These are phyloP conservation scores for Solanum clarkiae DNA, from an alignment of 257 asterid genomes.

Conservation along the genomic window DNA sequence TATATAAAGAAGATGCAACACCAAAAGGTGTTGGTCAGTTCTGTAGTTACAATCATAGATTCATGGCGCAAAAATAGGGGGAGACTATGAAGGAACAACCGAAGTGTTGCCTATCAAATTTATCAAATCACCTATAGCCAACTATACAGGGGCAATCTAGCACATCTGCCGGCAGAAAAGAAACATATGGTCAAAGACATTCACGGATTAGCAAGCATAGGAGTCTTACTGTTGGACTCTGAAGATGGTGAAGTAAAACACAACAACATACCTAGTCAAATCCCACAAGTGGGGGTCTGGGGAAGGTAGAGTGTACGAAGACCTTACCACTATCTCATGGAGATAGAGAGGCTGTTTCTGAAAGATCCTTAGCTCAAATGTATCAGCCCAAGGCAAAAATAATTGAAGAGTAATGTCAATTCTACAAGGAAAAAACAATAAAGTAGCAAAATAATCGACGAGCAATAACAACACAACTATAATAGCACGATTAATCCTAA, in stretches of 20 bases:
- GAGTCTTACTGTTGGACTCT: background rate
- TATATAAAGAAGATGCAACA: background rate
- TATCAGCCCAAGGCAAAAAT: no score
- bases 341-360: no score
- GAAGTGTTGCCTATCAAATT: background rate
- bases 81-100: background rate
- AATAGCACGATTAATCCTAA: no score
- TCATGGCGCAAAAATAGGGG: background rate
- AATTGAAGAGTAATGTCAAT: no score
- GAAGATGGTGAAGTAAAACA: background rate
- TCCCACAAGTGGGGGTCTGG: no score
- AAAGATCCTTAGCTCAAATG: no score
- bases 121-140: background rate
- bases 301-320: no score
- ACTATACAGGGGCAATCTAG: background rate
- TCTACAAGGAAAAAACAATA: no score
- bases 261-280: no score
- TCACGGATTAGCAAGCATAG: background rate
- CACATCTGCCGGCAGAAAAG: background rate
- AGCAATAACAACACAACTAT: no score
- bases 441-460: no score
- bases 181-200: background rate
- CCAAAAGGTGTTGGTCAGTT: background rate
- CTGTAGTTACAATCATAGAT: background rate
- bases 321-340: no score